These are phyloP conservation scores for Crotalaria pallida DNA, from an alignment of 306 rosid species.

Conservation along the genomic window DNA sequence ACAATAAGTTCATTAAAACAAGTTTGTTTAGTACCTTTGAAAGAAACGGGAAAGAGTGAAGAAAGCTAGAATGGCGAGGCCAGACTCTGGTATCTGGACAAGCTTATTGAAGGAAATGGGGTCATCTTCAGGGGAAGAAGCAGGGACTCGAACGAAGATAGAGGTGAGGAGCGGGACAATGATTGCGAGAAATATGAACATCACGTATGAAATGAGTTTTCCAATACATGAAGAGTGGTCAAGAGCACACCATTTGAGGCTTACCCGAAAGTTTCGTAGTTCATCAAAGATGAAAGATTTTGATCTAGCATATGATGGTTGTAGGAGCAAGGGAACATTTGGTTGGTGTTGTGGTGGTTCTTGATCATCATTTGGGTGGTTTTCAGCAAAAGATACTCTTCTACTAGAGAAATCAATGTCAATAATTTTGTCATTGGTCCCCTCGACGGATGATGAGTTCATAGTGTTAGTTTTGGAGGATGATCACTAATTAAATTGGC, in stretches of 20 bases:
- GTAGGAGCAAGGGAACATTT: constrained; percentile 52
- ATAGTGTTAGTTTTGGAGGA: neutral
- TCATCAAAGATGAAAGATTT: constrained; percentile 51
- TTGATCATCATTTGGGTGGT: neutral
- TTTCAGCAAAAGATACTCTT: constrained; percentile 16
- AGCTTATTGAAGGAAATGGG: constrained; percentile 64
- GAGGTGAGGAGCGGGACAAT: constrained; percentile 49
- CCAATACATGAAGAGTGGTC: constrained; percentile 66
- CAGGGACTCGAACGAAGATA: constrained; percentile 32
- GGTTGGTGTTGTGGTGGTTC: neutral
- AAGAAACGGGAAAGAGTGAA: constrained; percentile 64
- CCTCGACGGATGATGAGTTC: constrained; percentile 19
- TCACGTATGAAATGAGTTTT: constrained; percentile 47
- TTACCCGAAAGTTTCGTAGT: constrained; percentile 47
- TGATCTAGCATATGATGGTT: constrained; percentile 51
- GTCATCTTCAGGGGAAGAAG: constrained; percentile 35
- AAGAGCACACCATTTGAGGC: constrained; percentile 84
- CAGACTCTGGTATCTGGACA: constrained; percentile 75
- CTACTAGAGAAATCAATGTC: constrained; percentile 22
- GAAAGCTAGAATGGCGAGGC: constrained; percentile 59
- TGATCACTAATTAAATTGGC: neutral
- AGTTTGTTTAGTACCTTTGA: constrained; percentile 23
- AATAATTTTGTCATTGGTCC: neutral
- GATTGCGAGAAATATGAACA: constrained; percentile 50
- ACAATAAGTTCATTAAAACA: too few species aligned